Conservation (phyloP, 140 eudicot genomes). For the Ambrosia hybrid region DNA sequence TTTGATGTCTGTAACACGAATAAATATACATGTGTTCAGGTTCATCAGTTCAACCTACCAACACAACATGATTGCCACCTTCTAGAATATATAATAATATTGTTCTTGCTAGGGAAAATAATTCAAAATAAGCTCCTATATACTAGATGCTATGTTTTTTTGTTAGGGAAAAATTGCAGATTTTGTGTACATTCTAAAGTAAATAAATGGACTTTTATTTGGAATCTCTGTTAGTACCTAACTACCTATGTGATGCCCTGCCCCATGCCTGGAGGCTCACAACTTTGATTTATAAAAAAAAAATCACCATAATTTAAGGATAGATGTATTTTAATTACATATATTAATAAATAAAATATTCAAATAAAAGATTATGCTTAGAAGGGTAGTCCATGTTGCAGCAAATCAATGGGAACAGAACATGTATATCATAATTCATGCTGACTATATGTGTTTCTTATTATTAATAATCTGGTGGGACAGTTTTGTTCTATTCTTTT, state of each 20-base stretch:
- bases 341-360: neutral
- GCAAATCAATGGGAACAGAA: neutral
- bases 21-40: too few relatives aligned
- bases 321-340: neutral
- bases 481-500: neutral
- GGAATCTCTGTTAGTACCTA: conserved; percentile 3
- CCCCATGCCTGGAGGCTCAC: conserved; percentile 17
- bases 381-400: neutral
- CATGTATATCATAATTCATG: neutral
- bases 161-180: too few relatives aligned
- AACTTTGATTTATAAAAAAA: conserved; percentile 8
- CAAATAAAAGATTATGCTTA: neutral
- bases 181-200: too few relatives aligned
- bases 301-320: neutral
- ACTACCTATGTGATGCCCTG: conserved; percentile 22
- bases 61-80: too few relatives aligned
- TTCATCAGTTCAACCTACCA: too few relatives aligned
- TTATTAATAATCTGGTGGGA: neutral
- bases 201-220: neutral
- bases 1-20: too few relatives aligned
- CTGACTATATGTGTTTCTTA: conserved; percentile 1
- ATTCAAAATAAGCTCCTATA: too few relatives aligned
- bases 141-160: too few relatives aligned
- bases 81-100: too few relatives aligned
- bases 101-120: too few relatives aligned